These are phyloP conservation scores for Hypoxylon sp. DNA, from an alignment of 2,329 filamentous ascomycete species.

Conservation along the genomic window DNA sequence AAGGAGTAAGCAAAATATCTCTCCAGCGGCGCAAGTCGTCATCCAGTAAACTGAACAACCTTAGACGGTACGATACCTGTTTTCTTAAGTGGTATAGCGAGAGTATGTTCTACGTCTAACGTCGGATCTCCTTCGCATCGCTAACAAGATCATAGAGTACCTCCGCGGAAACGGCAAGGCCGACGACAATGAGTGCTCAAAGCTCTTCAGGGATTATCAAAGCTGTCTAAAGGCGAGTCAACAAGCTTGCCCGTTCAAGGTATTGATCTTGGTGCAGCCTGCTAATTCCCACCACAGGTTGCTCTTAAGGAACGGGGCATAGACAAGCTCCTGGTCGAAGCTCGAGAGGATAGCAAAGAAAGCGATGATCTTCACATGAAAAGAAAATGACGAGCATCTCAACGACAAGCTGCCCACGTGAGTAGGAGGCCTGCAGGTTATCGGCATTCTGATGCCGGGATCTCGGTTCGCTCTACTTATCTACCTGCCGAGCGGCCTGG, in stretches of 20 bases:
- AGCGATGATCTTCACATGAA: conserved; percentile 77
- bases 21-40: background rate
- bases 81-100: conserved; percentile 99
- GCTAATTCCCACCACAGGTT: conserved; percentile 62
- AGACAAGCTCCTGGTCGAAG: conserved; percentile 90
- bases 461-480: conserved; percentile 20
- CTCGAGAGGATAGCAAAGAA: conserved; percentile 86
- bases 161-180: conserved; percentile 82
- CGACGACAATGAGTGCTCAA: conserved; percentile 80
- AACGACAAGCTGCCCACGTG: background rate
- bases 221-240: conserved; percentile 79
- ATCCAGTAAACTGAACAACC: conserved; percentile 14
- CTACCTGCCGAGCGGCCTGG: conserved; percentile 8
- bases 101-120: conserved; percentile 65
- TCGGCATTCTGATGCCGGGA: conserved; percentile 32
- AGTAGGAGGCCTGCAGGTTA: background rate
- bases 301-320: conserved; percentile 89
- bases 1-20: conserved; percentile 76
- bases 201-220: conserved; percentile 88
- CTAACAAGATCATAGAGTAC: conserved; percentile 69
- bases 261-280: conserved; percentile 5
- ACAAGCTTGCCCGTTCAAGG: background rate
- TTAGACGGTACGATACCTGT: conserved; percentile 91
- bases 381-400: conserved; percentile 46
- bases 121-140: conserved; percentile 30